Conservation (phyloP, 768 basidiomycete species). For the Lactarius tabidus region DNA sequence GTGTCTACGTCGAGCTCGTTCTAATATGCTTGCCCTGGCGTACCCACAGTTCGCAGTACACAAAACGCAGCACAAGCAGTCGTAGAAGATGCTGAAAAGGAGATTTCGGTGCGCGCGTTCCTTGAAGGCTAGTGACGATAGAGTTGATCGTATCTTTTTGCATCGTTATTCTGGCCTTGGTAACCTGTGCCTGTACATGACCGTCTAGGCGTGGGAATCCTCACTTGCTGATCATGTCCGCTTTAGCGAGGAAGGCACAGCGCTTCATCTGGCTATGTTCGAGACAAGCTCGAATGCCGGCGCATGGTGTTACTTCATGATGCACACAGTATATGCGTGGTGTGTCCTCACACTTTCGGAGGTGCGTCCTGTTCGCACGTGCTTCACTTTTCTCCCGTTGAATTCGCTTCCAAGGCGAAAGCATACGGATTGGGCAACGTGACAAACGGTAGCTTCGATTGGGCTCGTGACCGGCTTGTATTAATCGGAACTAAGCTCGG, state of each 20-base stretch:
- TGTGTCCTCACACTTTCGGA: conserved; percentile 58
- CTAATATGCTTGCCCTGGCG: not conserved
- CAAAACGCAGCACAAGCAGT: conserved; percentile 8
- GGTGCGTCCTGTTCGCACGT: conserved; percentile 40
- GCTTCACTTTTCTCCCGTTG: not conserved
- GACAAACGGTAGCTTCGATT: conserved; percentile 27
- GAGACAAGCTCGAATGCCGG: conserved; percentile 75
- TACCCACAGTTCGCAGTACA: not conserved
- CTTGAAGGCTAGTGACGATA: not conserved
- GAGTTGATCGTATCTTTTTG: not conserved
- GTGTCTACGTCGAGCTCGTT: not conserved
- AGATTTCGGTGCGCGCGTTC: conserved; percentile 18
- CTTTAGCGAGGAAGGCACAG: conserved; percentile 65
- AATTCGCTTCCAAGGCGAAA: conserved; percentile 6
- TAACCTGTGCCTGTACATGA: not conserved
- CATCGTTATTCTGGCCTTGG: not conserved
- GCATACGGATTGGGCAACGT: not conserved
- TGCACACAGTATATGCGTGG: conserved; percentile 71
- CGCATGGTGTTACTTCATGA: conserved; percentile 76
- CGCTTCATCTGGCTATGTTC: conserved; percentile 69
- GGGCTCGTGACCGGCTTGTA: conserved; percentile 40
- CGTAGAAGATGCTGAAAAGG: conserved; percentile 21
- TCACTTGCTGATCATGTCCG: conserved; percentile 68
- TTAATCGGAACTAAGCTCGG: conserved; percentile 40
- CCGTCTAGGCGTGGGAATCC: conserved; percentile 63